Percentiles rank a stretch among this genome's conserved stretches.
These are phyloP conservation scores for Aspergillus conjunctus DNA, from an alignment of 495 filamentous ascomycete species.

Conservation along the genomic window DNA sequence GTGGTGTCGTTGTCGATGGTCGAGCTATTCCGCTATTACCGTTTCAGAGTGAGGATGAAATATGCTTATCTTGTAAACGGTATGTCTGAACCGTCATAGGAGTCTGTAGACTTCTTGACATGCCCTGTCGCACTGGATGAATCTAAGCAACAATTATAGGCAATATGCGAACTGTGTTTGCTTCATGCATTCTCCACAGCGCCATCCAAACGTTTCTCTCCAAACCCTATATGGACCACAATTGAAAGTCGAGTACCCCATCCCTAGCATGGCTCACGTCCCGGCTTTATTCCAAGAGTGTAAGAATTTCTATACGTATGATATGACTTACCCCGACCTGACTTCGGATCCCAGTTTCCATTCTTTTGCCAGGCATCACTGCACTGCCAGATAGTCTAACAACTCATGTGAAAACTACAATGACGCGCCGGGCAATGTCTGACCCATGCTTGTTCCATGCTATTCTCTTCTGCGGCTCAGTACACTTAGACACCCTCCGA, in stretches of 20 bases:
- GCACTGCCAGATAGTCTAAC: conserved; percentile 8
- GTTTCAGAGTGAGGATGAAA: too few species aligned
- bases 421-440: conserved; percentile 6
- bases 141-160: background rate
- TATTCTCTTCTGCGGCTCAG: conserved; percentile 10
- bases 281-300: background rate
- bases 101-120: too few species aligned
- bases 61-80: too few species aligned
- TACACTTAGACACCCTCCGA: background rate
- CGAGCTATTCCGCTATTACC: too few species aligned
- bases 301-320: background rate
- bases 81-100: too few species aligned
- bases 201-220: background rate
- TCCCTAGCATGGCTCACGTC: background rate
- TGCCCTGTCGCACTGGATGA: background rate
- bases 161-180: too few species aligned
- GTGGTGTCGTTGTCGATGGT: too few species aligned
- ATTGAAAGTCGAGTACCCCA: background rate
- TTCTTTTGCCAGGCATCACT: too few species aligned
- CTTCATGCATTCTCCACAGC: background rate
- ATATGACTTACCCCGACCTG: too few species aligned
- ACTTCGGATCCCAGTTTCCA: too few species aligned
- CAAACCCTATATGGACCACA: background rate
- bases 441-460: conserved; percentile 18
- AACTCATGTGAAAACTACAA: background rate